Conservation (phyloP, 164 flowering plant species). For the Umbellularia californica region DNA sequence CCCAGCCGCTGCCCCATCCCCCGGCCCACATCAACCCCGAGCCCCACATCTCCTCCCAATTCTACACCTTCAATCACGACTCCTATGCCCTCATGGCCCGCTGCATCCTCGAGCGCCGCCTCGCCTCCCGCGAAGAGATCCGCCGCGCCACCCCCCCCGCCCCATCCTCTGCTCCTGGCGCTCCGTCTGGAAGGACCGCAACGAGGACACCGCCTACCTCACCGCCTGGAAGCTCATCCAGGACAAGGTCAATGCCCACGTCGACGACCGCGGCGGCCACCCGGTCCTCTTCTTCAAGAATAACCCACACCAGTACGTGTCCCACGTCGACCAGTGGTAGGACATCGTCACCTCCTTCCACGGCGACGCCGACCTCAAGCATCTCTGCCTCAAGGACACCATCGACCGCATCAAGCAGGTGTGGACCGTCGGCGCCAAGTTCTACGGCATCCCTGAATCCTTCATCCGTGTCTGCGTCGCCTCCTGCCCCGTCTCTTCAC, state of each 20-base stretch:
- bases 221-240: conserved; percentile 98
- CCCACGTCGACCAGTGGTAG: conserved; percentile 84
- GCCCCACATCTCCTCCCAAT: conserved; percentile 84
- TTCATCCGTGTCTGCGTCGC: conserved; percentile 82
- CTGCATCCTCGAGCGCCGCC: conserved; percentile 58
- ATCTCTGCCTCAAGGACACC: conserved; percentile 80
- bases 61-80: conserved; percentile 82
- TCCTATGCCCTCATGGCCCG: conserved; percentile 83
- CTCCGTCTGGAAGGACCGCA: conserved; percentile 95
- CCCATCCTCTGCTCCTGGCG: conserved; percentile 83
- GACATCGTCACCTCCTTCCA: conserved; percentile 78
- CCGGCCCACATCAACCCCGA: conserved; percentile 51
- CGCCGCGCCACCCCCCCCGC: conserved; percentile 63
- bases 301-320: conserved; percentile 73
- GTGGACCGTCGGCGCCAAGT: conserved; percentile 98
- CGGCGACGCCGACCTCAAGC: conserved; percentile 67
- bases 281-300: conserved; percentile 74
- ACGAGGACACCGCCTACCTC: conserved; percentile 89
- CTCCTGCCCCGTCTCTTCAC: conserved; percentile 68
- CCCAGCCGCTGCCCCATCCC: background rate
- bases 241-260: conserved; percentile 72
- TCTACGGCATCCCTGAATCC: conserved; percentile 94
- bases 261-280: conserved; percentile 34
- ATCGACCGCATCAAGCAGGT: conserved; percentile 84
- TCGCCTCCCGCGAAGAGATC: conserved; percentile 77